Evolutionary conservation across 2,329 filamentous ascomycete species (phyloP).

Genomic region (Aphanocladium album): DNA sequence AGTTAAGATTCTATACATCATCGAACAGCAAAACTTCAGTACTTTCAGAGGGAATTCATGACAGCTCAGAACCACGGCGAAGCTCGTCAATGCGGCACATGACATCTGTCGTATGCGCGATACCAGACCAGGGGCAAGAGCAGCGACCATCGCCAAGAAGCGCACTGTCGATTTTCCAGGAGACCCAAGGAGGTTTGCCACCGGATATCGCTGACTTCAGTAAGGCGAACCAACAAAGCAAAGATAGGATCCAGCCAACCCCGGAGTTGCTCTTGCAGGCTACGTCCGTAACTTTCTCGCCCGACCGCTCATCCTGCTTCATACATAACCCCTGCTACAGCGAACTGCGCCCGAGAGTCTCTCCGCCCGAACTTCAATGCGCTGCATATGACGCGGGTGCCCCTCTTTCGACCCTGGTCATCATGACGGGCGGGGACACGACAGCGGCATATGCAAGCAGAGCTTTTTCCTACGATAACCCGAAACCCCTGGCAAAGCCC

Average conservation of each 20-base stretch:
- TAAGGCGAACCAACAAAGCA: neutral
- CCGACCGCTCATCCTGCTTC: neutral
- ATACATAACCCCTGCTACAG: neutral
- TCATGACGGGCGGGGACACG: neutral
- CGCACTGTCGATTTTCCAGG: neutral
- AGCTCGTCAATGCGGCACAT: neutral
- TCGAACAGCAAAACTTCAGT: neutral
- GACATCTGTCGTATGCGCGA: neutral
- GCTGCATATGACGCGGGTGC: neutral
- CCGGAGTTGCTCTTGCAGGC: no score
- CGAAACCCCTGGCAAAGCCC: neutral
- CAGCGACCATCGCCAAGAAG: neutral
- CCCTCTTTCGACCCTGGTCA: neutral
- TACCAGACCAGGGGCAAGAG: neutral
- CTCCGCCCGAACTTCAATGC: neutral
- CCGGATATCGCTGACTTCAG: neutral
- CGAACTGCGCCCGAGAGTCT: neutral
- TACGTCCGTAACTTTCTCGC: no score
- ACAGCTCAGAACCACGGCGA: no score
- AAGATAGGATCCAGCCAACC: neutral
- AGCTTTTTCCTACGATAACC: neutral
- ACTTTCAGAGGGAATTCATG: no score
- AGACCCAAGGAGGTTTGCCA: neutral
- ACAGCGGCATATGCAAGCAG: neutral
- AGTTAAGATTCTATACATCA: neutral